Base-by-base conservation (phyloP, 1,139 yeast genomes). In the Protomyces arabidopsidicola region DNA sequence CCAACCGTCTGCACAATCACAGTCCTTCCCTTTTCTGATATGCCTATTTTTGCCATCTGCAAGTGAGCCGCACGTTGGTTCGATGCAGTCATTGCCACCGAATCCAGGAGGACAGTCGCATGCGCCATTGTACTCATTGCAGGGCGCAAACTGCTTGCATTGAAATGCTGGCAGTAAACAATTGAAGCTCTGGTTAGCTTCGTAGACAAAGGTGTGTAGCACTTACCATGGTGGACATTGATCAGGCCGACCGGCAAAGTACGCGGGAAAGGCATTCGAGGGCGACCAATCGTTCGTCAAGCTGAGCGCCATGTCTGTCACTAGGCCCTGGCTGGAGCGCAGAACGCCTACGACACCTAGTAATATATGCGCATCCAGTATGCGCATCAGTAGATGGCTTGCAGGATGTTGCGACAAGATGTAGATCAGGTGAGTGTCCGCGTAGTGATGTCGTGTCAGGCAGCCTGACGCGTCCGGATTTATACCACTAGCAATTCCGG, bases 101-200 rank as follows among this genome's bases (percentile, higher is more conserved):
- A 87, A 93, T 0, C 98, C 98, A 42, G 84, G 86, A 53, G 89
- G 84, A 75, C 98, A 93, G 65, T 88, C 96, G 77, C 98, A 93
- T 73, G 85, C 82, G 0, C 98, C 98, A 1, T 95, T 88, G 74
- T 80, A 89, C 53, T 87, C 82, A 73, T 93, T 89, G 77, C 98
- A 93, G 34, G 76, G 77, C 35, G 96, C 90, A 73, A 86, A 93
- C 72, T 93, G 98, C 65, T 88, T 84, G 75, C 98, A 93, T 68
- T 85, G 87, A 71, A 89, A 90, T 67, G 90, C 88, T 9, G 97
- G 96, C 16, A 90, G 80, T 79, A 90, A 87, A 77, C 98, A 93
- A 75, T 93, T 93, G 82, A 93, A 93, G 72, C 97, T 75, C 16
- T 6, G 14, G 9, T 34, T 38, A 53, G 38, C 51, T 24, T 8